These are phyloP conservation scores for Thecaphora thlaspeos DNA, from an alignment of 1,284 basidiomycete species.

Conservation along the genomic window DNA sequence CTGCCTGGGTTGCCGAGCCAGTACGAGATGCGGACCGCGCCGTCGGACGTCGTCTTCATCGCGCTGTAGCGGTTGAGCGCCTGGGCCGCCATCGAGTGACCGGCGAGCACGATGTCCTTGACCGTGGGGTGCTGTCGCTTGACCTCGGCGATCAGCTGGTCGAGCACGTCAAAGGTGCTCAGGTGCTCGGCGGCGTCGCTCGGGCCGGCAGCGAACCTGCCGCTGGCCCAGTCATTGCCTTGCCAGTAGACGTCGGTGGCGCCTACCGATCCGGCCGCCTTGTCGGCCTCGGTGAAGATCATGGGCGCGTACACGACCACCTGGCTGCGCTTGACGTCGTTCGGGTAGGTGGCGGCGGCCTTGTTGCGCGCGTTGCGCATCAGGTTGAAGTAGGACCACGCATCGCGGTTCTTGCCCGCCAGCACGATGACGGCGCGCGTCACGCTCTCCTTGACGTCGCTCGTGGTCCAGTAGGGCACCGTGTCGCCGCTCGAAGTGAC, in stretches of 20 bases:
- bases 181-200: background rate
- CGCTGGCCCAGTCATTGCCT: slow-evolving; percentile 8
- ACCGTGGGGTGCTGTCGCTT: slow-evolving; percentile 13
- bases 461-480: too few relatives aligned
- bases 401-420: slow-evolving; percentile 44
- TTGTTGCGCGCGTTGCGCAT: slow-evolving; percentile 36
- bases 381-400: slow-evolving; percentile 51
- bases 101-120: slow-evolving; percentile 17
- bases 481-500: too few relatives aligned
- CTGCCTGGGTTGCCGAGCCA: slow-evolving; percentile 36
- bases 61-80: slow-evolving; percentile 17
- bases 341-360: slow-evolving; percentile 24
- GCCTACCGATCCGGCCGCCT: too few relatives aligned
- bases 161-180: slow-evolving; percentile 20
- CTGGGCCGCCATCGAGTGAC: slow-evolving; percentile 37
- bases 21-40: slow-evolving; percentile 10
- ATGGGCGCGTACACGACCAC: slow-evolving; percentile 22
- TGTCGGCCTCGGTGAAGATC: background rate
- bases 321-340: too few relatives aligned
- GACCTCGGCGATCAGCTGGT: slow-evolving; percentile 1
- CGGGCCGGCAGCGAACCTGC: too few relatives aligned
- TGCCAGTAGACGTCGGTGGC: slow-evolving; percentile 23
- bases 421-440: slow-evolving; percentile 32
- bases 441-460: slow-evolving; percentile 1
- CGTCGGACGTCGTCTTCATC: slow-evolving; percentile 3